Evolutionary conservation across 257 asterid species (phyloP).

Genomic region (Solanum bulbocastanum): DNA sequence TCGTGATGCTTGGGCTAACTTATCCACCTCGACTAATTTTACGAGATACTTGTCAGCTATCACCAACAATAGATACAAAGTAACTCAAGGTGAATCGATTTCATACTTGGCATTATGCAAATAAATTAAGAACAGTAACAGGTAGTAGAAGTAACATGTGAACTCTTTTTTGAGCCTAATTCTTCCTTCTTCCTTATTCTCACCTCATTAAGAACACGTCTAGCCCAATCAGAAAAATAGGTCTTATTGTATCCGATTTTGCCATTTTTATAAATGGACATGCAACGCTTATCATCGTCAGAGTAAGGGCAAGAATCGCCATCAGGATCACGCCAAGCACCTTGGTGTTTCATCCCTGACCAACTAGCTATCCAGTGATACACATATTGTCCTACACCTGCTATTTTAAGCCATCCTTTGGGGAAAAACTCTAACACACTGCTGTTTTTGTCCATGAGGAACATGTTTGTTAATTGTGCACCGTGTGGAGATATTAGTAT

Average conservation of each 20-base stretch:
- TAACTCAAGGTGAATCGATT: too few relatives aligned
- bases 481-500: conserved; percentile 68
- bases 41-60: not conserved
- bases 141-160: not conserved
- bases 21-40: not conserved
- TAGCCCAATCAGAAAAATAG: conserved; percentile 49
- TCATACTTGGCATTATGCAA: not conserved
- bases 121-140: conserved; percentile 19
- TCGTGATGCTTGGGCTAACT: too few relatives aligned
- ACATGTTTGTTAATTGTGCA: conserved; percentile 70
- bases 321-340: conserved; percentile 62
- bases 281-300: conserved; percentile 51
- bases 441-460: conserved; percentile 60
- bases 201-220: conserved; percentile 23
- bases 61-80: too few relatives aligned
- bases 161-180: not conserved
- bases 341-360: conserved; percentile 72
- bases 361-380: conserved; percentile 68
- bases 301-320: conserved; percentile 42
- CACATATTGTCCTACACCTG: conserved; percentile 61
- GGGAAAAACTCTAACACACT: conserved; percentile 70
- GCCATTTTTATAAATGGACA: conserved; percentile 45
- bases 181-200: conserved; percentile 22
- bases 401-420: conserved; percentile 60
- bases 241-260: conserved; percentile 44